Base-by-base conservation (phyloP, 371 early-diverging fungal species). In the Lichtheimia ornata region DNA sequence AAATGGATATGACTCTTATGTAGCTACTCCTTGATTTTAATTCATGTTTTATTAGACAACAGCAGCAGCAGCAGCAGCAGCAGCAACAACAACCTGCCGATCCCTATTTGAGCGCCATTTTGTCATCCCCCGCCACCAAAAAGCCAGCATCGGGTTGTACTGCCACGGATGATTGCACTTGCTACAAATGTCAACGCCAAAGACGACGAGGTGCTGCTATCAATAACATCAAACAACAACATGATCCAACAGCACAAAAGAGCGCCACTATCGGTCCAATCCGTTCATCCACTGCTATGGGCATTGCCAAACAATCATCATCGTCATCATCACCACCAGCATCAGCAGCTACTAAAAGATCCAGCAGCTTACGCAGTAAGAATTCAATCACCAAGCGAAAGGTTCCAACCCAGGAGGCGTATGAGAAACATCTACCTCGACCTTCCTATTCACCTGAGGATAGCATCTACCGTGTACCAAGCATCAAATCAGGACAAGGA, bases 141-240 rank as follows among this genome's bases (percentile, higher is more conserved):
- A 11, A 35, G 35, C n/a, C 65, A 2, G 14, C 40, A 27, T 35
- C 62, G 14, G 18, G 41, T 14, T 61, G 61, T 20, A 61, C 22
- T 11, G 54, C 44, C 9, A 25, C 17, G 5, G 28, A 53, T 4
- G 56, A 66, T 13, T 81, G 81, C 65, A 35, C 57, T 17, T 81
- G 81, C 49, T 81, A 77, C 50, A 76, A 71, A 51, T 81, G 81
- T 30, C 69, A 74, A 64, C 67, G 77, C 50, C 81, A 76, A 47
- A 67, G 73, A 63, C 69, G 81, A 61, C 59, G 78, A 54, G 70
- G 60, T 18, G 54, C 59, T 5, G 49, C 44, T 18, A 62, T 62
- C 20, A 60, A 50, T 28, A 55, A 45, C 51, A 18, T 14, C 35
- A 50, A 35, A 45, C 18, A 22, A 53, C 40, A 51, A 43, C 61